A percentile compares a stretch with the other conserved stretches of the same genome.
These are phyloP conservation scores for Schizosaccharomyces japonicus DNA, from an alignment of 805 yeast genomes.

Conservation along the genomic window DNA sequence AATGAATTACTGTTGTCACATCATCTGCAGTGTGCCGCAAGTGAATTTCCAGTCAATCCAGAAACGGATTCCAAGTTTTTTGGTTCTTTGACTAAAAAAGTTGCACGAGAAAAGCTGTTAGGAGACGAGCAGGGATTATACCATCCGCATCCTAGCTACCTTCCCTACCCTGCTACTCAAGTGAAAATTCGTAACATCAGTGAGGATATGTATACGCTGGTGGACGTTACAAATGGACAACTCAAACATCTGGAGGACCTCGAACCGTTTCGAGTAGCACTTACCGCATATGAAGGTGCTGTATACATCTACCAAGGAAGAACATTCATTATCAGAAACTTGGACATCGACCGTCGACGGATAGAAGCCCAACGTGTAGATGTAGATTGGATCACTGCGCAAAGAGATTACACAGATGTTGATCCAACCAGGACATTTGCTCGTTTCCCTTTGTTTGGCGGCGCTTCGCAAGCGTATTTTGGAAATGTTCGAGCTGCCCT, in stretches of 20 bases:
- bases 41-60: constrained; percentile 44
- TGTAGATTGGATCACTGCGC: constrained; percentile 84
- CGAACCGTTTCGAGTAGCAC: constrained; percentile 70
- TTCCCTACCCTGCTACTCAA: constrained; percentile 60
- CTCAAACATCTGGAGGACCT: constrained; percentile 67
- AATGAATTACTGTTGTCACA: constrained; percentile 44
- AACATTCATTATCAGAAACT: constrained; percentile 66
- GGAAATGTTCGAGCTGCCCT: constrained; percentile 55
- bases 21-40: constrained; percentile 88
- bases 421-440: constrained; percentile 34
- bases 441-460: constrained; percentile 9
- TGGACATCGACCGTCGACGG: constrained; percentile 49
- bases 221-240: constrained; percentile 59
- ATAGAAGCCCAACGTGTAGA: constrained; percentile 74
- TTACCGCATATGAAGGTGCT: constrained; percentile 70
- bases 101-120: constrained; percentile 16
- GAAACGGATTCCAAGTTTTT: constrained; percentile 36
- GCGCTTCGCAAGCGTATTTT: constrained; percentile 25
- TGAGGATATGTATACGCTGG: constrained; percentile 52
- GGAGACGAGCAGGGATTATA: constrained; percentile 20
- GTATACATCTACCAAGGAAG: constrained; percentile 84
- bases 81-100: constrained; percentile 17
- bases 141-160: constrained; percentile 31
- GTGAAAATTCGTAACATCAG: constrained; percentile 69
- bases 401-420: constrained; percentile 78